A percentile compares a stretch with the other conserved stretches of the same genome.
These are phyloP conservation scores for Debaryomycetaceae sp. DNA, from an alignment of 1,139 yeast genomes.

Conservation along the genomic window DNA sequence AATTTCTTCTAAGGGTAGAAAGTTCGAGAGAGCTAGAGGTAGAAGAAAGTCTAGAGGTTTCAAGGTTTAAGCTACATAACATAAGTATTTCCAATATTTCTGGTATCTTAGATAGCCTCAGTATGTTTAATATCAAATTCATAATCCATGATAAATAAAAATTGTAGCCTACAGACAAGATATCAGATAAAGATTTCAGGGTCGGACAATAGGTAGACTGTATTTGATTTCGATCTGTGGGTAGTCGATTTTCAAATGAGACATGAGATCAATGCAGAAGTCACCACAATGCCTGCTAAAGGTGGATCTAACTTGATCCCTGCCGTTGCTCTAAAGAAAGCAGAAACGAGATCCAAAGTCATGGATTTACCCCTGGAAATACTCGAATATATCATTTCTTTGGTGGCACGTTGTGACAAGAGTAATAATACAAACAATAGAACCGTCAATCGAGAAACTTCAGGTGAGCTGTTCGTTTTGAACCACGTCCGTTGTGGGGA, in stretches of 20 bases:
- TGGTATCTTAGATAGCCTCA: background rate
- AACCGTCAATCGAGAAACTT: too few relatives aligned
- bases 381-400: slow-evolving; percentile 13
- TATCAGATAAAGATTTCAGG: too few relatives aligned
- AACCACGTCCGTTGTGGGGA: slow-evolving; percentile 11
- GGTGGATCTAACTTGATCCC: too few relatives aligned
- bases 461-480: slow-evolving; percentile 5
- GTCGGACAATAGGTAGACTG: too few relatives aligned
- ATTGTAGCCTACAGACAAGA: too few relatives aligned
- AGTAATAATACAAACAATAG: slow-evolving; percentile 3
- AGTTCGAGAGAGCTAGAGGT: slow-evolving; percentile 99
- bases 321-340: too few relatives aligned
- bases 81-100: background rate
- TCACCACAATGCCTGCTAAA: too few relatives aligned
- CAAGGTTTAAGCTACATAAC: slow-evolving; percentile 80
- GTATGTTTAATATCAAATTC: background rate
- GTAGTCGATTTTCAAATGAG: too few relatives aligned
- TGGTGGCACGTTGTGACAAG: slow-evolving; percentile 10
- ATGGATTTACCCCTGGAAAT: slow-evolving; percentile 17
- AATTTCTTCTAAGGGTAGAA: slow-evolving; percentile 95
- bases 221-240: too few relatives aligned
- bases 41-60: slow-evolving; percentile 99
- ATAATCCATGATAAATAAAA: background rate
- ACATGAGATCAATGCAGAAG: too few relatives aligned
- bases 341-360: background rate